Conservation (phyloP, 768 basidiomycete genomes). For the Boletus bicolor region DNA sequence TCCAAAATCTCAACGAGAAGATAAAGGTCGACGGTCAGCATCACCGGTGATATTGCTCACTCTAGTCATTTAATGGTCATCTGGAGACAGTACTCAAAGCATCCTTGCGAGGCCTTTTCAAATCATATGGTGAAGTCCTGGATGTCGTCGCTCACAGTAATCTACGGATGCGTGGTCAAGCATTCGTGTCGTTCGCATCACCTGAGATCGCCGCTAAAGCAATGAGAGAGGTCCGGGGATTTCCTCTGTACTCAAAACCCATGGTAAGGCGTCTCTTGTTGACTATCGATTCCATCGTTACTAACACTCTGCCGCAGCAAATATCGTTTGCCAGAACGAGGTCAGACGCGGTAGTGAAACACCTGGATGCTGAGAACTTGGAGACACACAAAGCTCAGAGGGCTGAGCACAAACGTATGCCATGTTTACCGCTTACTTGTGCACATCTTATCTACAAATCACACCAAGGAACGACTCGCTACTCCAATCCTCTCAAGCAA, state of each 20-base stretch:
- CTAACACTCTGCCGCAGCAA: slow-evolving; percentile 57
- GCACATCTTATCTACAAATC: not conserved
- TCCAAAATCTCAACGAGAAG: slow-evolving; percentile 96
- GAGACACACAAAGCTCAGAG: slow-evolving; percentile 75
- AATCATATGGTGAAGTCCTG: slow-evolving; percentile 87
- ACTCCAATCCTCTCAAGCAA: slow-evolving; percentile 85
- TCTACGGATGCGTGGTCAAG: slow-evolving; percentile 97
- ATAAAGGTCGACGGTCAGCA: slow-evolving; percentile 71
- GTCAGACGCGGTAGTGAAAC: slow-evolving; percentile 88
- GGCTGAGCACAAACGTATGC: slow-evolving; percentile 81
- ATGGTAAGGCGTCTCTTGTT: slow-evolving; percentile 59
- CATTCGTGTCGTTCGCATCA: slow-evolving; percentile 89
- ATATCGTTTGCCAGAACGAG: slow-evolving; percentile 87
- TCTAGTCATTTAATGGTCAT: slow-evolving; percentile 6
- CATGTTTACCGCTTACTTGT: not conserved
- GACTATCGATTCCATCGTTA: not conserved
- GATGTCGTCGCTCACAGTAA: slow-evolving; percentile 96
- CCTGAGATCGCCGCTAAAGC: slow-evolving; percentile 84
- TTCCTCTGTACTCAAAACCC: slow-evolving; percentile 94
- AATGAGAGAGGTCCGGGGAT: slow-evolving; percentile 87
- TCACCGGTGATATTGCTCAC: slow-evolving; percentile 1
- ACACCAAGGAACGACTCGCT: slow-evolving; percentile 67
- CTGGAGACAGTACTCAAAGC: slow-evolving; percentile 73
- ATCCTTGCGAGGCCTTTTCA: slow-evolving; percentile 85
- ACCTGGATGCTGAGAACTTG: slow-evolving; percentile 58